Evolutionary conservation across 192 early-diverging fungal genomes (phyloP).

Genomic region (Diversispora epigaea): DNA sequence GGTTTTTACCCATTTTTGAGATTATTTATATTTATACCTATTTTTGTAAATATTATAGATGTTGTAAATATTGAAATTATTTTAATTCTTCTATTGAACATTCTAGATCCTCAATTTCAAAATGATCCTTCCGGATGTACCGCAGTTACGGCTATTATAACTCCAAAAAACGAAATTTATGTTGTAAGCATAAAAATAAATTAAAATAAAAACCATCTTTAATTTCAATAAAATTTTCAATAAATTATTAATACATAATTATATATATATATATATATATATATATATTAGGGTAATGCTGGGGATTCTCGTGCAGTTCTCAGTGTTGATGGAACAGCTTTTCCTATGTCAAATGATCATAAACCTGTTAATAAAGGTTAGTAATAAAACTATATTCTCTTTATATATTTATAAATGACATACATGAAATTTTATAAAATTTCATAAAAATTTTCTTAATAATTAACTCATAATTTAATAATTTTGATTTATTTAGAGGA

Average conservation of each 20-base stretch:
- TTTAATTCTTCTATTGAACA: not conserved
- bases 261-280: not conserved
- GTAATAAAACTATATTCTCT: not conserved
- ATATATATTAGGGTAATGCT: slow-evolving; percentile 70
- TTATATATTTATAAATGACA: slow-evolving; percentile 23
- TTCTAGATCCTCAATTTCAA: slow-evolving; percentile 67
- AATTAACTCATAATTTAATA: not conserved
- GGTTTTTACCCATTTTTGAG: slow-evolving; percentile 46
- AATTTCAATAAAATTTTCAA: too few relatives aligned
- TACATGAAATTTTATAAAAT: not conserved
- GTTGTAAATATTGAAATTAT: not conserved
- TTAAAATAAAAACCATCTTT: too few relatives aligned
- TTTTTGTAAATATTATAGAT: not conserved
- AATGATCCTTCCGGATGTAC: slow-evolving; percentile 95
- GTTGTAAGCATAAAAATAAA: slow-evolving; percentile 51
- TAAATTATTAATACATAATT: not conserved
- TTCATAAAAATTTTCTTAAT: not conserved
- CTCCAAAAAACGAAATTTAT: slow-evolving; percentile 76
- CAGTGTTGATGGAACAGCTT: slow-evolving; percentile 71
- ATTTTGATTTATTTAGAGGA: slow-evolving; percentile 52
- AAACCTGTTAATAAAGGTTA: slow-evolving; percentile 82
- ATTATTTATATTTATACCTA: not conserved
- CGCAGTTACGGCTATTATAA: slow-evolving; percentile 83
- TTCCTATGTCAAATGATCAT: slow-evolving; percentile 87
- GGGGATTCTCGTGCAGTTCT: slow-evolving; percentile 96